Evolutionary conservation across 2,329 filamentous ascomycete species (phyloP).

Genomic region (Aspergillus sojae): DNA sequence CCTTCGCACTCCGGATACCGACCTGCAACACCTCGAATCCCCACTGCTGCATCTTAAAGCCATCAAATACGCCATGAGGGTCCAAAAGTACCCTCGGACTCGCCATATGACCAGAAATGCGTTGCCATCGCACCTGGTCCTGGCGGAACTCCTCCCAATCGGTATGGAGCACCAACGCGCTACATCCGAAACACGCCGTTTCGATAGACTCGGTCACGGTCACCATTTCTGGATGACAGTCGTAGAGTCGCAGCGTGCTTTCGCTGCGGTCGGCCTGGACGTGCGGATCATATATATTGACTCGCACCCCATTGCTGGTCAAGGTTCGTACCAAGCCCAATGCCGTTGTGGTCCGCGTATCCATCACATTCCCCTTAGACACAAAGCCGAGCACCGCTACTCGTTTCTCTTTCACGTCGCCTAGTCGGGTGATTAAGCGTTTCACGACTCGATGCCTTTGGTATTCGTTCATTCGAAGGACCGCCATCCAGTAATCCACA

Average conservation of each 20-base stretch:
- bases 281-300: conserved; percentile 12
- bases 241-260: conserved; percentile 1
- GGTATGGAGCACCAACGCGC: conserved; percentile 14
- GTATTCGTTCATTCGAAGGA: conserved; percentile 19
- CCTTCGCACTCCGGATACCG: conserved; percentile 7
- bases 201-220: conserved; percentile 13
- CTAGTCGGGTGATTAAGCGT: conserved; percentile 4
- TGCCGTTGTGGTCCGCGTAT: not conserved
- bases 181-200: conserved; percentile 13
- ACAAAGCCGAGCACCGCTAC: conserved; percentile 15
- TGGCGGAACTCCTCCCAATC: conserved; percentile 12
- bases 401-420: conserved; percentile 2
- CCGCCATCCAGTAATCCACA: conserved; percentile 21
- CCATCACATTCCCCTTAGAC: not conserved
- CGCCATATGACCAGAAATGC: conserved; percentile 13
- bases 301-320: conserved; percentile 7
- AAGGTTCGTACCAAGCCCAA: conserved; percentile 10
- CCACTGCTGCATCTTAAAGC: conserved; percentile 17
- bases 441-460: conserved; percentile 6
- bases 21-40: conserved; percentile 18
- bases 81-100: conserved; percentile 13
- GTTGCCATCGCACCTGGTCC: conserved; percentile 13
- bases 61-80: conserved; percentile 12
- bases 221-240: conserved; percentile 9
- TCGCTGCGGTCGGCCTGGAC: conserved; percentile 4